These are phyloP conservation scores for Zymoseptoria crescenta DNA, from an alignment of 2,329 filamentous ascomycete genomes.

Conservation along the genomic window DNA sequence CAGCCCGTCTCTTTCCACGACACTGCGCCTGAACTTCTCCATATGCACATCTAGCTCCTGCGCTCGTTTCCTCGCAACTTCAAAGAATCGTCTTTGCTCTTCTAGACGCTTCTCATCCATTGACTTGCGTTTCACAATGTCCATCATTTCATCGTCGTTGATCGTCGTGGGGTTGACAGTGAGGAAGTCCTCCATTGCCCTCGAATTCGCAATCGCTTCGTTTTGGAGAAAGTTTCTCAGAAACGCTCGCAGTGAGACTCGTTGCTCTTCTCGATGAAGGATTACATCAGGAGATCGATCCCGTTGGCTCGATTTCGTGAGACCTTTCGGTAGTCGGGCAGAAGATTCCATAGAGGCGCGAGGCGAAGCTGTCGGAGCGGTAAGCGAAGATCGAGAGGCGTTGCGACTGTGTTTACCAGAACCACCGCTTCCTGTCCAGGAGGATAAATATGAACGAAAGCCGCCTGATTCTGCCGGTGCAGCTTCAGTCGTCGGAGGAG, in stretches of 20 bases:
- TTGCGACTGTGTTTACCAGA: conserved; percentile 34
- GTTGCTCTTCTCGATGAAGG: conserved; percentile 79
- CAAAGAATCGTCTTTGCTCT: conserved; percentile 90
- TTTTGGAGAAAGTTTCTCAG: conserved; percentile 81
- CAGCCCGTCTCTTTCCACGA: conserved; percentile 72
- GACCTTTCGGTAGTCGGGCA: conserved; percentile 11
- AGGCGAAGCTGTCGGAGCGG: conserved; percentile 19
- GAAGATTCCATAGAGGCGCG: conserved; percentile 27
- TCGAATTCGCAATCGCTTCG: conserved; percentile 71
- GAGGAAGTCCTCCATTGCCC: conserved; percentile 77
- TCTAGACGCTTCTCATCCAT: conserved; percentile 84
- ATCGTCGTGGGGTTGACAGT: conserved; percentile 62
- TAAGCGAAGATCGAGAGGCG: conserved; percentile 33
- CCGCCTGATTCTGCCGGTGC: conserved; percentile 22
- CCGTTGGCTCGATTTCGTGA: conserved; percentile 9
- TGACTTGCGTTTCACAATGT: conserved; percentile 69
- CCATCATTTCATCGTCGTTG: conserved; percentile 73
- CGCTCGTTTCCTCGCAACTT: conserved; percentile 83
- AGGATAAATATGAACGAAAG: conserved; percentile 37
- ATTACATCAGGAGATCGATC: conserved; percentile 30
- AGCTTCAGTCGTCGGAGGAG: conserved; percentile 16
- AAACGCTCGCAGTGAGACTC: conserved; percentile 85
- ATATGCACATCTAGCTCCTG: conserved; percentile 95
- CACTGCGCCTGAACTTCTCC: conserved; percentile 67
- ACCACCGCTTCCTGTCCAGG: conserved; percentile 26